phyloP scores from a whole-genome alignment of 495 filamentous ascomycete species.

The Elaphomyces granulatus region DNA sequence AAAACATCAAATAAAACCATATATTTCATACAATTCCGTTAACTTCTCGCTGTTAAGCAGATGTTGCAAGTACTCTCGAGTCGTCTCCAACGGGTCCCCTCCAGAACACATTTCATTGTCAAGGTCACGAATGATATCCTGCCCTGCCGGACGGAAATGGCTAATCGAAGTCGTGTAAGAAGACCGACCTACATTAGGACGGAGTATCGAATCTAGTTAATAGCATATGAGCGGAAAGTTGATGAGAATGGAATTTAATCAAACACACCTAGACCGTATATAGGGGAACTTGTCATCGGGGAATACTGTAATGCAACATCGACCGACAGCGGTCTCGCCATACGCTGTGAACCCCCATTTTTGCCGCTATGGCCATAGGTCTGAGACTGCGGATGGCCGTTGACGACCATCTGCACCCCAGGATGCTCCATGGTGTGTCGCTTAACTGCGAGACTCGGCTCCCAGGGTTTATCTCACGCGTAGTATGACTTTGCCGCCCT shows the following conservation, averaged over 20 bases:
- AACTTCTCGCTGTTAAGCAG: constrained; percentile 51
- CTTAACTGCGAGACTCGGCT: too few relatives aligned
- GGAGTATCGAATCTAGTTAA: constrained; percentile 23
- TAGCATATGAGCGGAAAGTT: constrained; percentile 2
- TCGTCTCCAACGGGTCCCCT: constrained; percentile 27
- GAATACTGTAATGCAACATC: constrained; percentile 85
- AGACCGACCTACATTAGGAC: constrained; percentile 29
- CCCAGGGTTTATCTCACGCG: too few relatives aligned
- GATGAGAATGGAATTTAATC: constrained; percentile 6
- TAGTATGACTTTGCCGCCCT: too few relatives aligned
- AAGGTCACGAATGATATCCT: constrained; percentile 26
- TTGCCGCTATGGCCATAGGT: constrained; percentile 8
- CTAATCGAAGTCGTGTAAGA: constrained; percentile 31
- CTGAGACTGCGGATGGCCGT: constrained; percentile 21
- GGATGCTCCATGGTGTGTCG: constrained; percentile 26
- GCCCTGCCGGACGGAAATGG: constrained; percentile 31
- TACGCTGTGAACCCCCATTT: constrained; percentile 18
- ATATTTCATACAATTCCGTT: constrained; percentile 53
- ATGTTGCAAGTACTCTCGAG: constrained; percentile 52
- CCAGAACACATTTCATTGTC: constrained; percentile 28
- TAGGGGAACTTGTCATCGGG: constrained; percentile 75
- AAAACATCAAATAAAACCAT: constrained; percentile 4
- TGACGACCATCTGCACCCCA: constrained; percentile 33
- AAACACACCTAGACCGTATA: constrained; percentile 64
- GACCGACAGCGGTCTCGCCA: constrained; percentile 41